Conservation (phyloP, 2,329 filamentous ascomycete genomes). For the Neodidymelliopsis sp. region DNA sequence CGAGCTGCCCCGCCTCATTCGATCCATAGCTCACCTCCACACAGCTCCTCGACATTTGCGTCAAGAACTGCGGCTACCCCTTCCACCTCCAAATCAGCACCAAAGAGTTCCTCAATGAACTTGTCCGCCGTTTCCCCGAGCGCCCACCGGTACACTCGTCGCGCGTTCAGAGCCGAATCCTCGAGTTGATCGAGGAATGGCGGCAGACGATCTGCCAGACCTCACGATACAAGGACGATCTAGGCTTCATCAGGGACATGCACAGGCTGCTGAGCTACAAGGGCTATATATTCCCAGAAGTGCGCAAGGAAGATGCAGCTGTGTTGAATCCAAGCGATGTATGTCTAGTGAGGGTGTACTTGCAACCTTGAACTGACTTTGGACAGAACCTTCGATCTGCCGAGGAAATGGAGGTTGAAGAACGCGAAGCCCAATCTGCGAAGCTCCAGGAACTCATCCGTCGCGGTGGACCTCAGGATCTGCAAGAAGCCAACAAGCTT, state of each 20-base stretch:
- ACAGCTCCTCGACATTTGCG: constrained; percentile 92
- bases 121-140: constrained; percentile 94
- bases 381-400: constrained; percentile 88
- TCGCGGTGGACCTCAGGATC: constrained; percentile 86
- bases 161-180: constrained; percentile 87
- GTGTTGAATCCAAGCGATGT: constrained; percentile 97
- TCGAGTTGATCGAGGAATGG: constrained; percentile 99
- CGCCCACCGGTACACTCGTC: constrained; percentile 85
- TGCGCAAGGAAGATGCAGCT: constrained; percentile 91
- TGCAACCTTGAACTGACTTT: constrained; percentile 25
- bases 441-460: constrained; percentile 97
- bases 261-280: constrained; percentile 95
- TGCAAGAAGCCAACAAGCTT: constrained; percentile 94
- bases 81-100: constrained; percentile 99
- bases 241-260: constrained; percentile 98
- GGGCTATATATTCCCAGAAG: constrained; percentile 93
- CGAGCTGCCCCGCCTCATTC: constrained; percentile 19
- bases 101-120: constrained; percentile 98
- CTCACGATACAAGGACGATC: constrained; percentile 94
- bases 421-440: constrained; percentile 92
- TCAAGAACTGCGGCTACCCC: constrained; percentile 99
- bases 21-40: constrained; percentile 31
- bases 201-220: constrained; percentile 97
- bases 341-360: constrained; percentile 53
- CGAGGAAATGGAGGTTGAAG: constrained; percentile 98